A percentile compares a stretch with the other conserved stretches of the same genome.
Conservation (phyloP, 2,329 filamentous ascomycete genomes). For the Colletotrichum lentis region DNA sequence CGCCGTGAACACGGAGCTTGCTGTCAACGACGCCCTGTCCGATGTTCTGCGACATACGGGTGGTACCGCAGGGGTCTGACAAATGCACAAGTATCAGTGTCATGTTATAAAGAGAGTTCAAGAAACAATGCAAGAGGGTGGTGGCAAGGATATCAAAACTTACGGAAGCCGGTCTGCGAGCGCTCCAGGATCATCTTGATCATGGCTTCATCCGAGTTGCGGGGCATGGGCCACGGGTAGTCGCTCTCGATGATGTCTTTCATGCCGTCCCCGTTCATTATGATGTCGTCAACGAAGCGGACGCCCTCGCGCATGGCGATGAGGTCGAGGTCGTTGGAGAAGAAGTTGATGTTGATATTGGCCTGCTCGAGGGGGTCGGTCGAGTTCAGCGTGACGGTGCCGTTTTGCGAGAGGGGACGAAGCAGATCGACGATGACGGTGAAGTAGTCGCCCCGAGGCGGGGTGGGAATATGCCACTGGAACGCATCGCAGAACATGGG, state of each 20-base stretch:
- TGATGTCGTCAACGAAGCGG: slow-evolving; percentile 63
- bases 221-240: slow-evolving; percentile 69
- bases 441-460: slow-evolving; percentile 57
- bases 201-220: slow-evolving; percentile 64
- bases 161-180: slow-evolving; percentile 65
- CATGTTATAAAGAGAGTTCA: not conserved
- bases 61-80: slow-evolving; percentile 62
- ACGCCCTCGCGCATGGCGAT: slow-evolving; percentile 67
- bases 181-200: slow-evolving; percentile 63
- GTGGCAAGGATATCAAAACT: slow-evolving; percentile 24
- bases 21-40: slow-evolving; percentile 61
- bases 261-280: slow-evolving; percentile 65
- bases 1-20: slow-evolving; percentile 60
- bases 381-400: slow-evolving; percentile 65
- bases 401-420: slow-evolving; percentile 53
- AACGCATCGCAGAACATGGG: slow-evolving; percentile 61
- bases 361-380: slow-evolving; percentile 65
- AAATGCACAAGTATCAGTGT: slow-evolving; percentile 17
- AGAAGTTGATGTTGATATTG: slow-evolving; percentile 68
- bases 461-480: slow-evolving; percentile 57
- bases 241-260: slow-evolving; percentile 61
- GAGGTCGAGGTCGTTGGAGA: slow-evolving; percentile 63
- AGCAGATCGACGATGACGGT: slow-evolving; percentile 63
- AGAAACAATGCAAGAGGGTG: not conserved
- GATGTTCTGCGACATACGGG: slow-evolving; percentile 60